Percentiles rank a stretch among this genome's conserved stretches.
These are phyloP conservation scores for Arctium lappa DNA, from an alignment of 129 eudicot genomes.

Conservation along the genomic window DNA sequence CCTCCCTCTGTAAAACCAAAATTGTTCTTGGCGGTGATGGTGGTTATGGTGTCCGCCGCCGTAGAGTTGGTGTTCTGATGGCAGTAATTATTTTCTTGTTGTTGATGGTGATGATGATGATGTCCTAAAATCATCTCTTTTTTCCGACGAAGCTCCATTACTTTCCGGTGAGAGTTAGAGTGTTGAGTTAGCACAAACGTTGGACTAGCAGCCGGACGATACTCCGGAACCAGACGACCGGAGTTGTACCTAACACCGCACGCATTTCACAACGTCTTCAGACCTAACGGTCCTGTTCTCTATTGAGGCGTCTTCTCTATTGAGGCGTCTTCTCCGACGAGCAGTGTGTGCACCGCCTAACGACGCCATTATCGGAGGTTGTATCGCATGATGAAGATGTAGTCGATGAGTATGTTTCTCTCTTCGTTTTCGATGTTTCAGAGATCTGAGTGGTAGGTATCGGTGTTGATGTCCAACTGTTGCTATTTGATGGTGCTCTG, in stretches of 20 bases:
- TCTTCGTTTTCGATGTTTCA: not conserved
- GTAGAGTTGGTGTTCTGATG: constrained; percentile 16
- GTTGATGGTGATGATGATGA: constrained; percentile 24
- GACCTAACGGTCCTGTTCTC: constrained; percentile 63
- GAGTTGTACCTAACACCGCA: constrained; percentile 69
- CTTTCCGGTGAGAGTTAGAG: constrained; percentile 71
- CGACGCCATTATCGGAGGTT: constrained; percentile 2
- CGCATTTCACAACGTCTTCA: constrained; percentile 69
- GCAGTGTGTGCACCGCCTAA: constrained; percentile 67
- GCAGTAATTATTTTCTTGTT: not conserved
- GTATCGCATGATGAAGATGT: constrained; percentile 17
- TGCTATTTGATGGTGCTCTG: constrained; percentile 29
- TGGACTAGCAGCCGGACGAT: constrained; percentile 75
- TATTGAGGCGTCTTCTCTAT: constrained; percentile 36
- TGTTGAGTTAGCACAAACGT: constrained; percentile 71
- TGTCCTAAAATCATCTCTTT: constrained; percentile 40
- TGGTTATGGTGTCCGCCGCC: constrained; percentile 1
- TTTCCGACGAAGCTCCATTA: constrained; percentile 70
- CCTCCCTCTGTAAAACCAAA: too few species aligned
- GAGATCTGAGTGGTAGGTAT: constrained; percentile 11
- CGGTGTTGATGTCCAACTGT: constrained; percentile 25
- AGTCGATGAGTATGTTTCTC: constrained; percentile 14
- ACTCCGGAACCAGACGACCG: constrained; percentile 66
- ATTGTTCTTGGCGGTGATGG: not conserved
- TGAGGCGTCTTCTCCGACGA: constrained; percentile 58